Conservation (phyloP, 805 yeast species). For the Ogataea kodamae region DNA sequence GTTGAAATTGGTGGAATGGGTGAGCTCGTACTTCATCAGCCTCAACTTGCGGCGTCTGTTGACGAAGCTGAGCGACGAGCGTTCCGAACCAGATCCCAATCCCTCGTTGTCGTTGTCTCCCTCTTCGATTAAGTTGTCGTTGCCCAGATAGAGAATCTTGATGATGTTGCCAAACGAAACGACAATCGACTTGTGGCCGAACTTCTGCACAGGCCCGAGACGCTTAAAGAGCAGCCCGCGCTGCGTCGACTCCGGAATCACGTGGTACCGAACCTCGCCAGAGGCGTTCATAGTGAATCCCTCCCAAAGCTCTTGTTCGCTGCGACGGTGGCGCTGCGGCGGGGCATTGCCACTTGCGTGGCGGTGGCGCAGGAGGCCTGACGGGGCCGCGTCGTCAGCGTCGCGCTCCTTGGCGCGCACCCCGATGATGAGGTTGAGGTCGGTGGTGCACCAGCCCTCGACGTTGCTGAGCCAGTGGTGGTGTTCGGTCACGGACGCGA, state of each 20-base stretch:
- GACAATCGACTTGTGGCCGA: conserved; percentile 75
- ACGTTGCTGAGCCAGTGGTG: conserved; percentile 63
- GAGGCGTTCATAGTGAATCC: conserved; percentile 75
- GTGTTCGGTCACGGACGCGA: conserved; percentile 68
- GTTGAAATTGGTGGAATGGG: conserved; percentile 37
- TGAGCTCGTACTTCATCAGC: conserved; percentile 33
- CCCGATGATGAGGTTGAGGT: conserved; percentile 74
- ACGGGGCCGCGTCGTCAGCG: conserved; percentile 21
- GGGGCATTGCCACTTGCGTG: conserved; percentile 6
- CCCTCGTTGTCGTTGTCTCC: conserved; percentile 46
- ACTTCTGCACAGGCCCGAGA: conserved; percentile 60
- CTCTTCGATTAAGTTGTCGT: conserved; percentile 64
- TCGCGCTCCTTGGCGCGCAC: conserved; percentile 42
- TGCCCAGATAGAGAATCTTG: conserved; percentile 72
- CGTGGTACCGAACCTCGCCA: conserved; percentile 59
- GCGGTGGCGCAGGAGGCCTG: conserved; percentile 6
- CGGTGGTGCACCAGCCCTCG: conserved; percentile 79
- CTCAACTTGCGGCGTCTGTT: conserved; percentile 35
- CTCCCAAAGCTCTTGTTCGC: conserved; percentile 61
- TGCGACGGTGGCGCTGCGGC: conserved; percentile 11
- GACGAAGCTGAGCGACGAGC: conserved; percentile 33
- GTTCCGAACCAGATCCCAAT: conserved; percentile 30
- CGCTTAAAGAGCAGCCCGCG: conserved; percentile 49
- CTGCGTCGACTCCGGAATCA: conserved; percentile 47
- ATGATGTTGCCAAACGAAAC: conserved; percentile 71